Evolutionary conservation across 768 basidiomycete genomes (phyloP).

Genomic region (Lentinula boryana): DNA sequence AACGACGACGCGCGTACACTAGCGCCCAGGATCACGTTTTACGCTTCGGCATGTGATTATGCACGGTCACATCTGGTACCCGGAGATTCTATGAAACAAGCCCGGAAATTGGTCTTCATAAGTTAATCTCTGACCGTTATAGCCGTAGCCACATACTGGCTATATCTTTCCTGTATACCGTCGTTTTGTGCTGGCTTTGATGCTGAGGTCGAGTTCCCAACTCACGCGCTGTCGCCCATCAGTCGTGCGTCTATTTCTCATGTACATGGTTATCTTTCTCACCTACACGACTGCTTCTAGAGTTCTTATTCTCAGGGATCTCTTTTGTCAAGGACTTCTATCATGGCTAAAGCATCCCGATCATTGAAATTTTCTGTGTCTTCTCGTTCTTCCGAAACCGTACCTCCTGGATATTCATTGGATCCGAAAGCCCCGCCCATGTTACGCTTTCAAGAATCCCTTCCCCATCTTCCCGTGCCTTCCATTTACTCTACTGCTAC

Average conservation of each 20-base stretch:
- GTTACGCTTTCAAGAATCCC: constrained; percentile 67
- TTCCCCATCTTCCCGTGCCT: constrained; percentile 81
- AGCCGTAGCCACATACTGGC: not conserved
- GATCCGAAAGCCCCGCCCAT: constrained; percentile 60
- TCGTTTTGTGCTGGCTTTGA: not conserved
- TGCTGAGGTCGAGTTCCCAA: constrained; percentile 1
- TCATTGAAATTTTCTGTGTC: constrained; percentile 3
- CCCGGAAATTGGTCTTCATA: not conserved
- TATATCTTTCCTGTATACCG: not conserved
- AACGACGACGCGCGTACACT: constrained; percentile 4
- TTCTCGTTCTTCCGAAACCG: constrained; percentile 19
- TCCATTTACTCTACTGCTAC: constrained; percentile 72
- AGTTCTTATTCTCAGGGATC: not conserved
- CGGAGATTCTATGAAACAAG: no score
- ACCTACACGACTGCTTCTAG: not conserved
- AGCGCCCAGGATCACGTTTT: not conserved
- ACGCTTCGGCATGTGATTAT: not conserved
- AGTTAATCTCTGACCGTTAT: not conserved
- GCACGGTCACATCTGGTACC: no score
- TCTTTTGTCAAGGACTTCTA: not conserved
- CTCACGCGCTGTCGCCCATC: not conserved
- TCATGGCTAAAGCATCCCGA: not conserved
- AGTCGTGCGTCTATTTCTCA: constrained; percentile 3
- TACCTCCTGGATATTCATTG: constrained; percentile 41
- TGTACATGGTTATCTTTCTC: not conserved